Evolutionary conservation across 2,329 filamentous ascomycete species (phyloP), one percentile per base, ranked within the genome.

Genomic region (Bipolaris gigantea): DNA sequence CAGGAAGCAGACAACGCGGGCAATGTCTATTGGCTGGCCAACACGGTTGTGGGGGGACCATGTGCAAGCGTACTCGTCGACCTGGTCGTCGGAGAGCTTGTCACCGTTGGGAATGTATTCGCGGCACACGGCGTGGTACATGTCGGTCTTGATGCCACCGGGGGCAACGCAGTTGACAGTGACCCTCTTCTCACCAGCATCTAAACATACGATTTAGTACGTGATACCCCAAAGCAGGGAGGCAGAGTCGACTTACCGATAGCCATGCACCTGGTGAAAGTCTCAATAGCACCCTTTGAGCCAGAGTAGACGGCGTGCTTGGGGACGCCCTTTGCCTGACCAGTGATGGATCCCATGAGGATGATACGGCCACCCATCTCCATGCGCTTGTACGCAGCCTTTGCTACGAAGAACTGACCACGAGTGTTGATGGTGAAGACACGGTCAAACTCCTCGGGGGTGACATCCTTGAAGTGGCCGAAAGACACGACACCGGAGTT

Each of bases 1-100:
- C 73, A 86, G 63, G 79, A 83, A 77, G 76, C 81, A 84, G 52
- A 86, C 85, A 16, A 86, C 84, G 57, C 85, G 82, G 58, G 85
- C 86, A 70, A 89, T 84, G 69, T 88, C 86, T 67, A 86, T 83
- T 53, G 85, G 85, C 60, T 87, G 83, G 61, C 85, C 85, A 55
- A 87, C 85, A 67, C 85, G 83, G 76, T 81, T 80, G 63, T 85
- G 78, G 34, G 85, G 85, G 16, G 83, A 86, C 84, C 85, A 87
- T 56, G 81, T 84, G 57, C 80, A 79, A 40, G 85, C 85, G 69
- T 82, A 86, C 81, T 84, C 82, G 58, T 85, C 83, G 51, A 85
- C 81, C 69, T 83, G 77, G 57, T 85, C 82, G 65, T 85, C 77
- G 65, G 66, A 77, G 62, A 85, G 75, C 62, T 80, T 81, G 33